A percentile compares a stretch with the other conserved stretches of the same genome.
phyloP scores from a whole-genome alignment of 768 basidiomycete genomes.

The Butyriboletus loyo region DNA sequence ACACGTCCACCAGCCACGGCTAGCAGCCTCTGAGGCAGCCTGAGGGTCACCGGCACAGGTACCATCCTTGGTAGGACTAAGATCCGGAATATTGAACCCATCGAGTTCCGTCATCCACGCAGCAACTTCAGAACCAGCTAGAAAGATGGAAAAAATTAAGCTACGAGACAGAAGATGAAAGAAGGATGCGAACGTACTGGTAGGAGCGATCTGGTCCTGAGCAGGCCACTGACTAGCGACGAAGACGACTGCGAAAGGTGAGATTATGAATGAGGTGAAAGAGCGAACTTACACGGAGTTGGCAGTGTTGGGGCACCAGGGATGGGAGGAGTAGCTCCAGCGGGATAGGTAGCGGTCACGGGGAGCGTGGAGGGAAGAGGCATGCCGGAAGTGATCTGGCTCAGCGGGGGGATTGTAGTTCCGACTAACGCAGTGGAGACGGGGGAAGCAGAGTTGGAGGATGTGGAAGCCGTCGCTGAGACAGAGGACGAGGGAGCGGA shows the following conservation, averaged over 20 bases:
- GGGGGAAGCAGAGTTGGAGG: slow-evolving; percentile 17
- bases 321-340: slow-evolving; percentile 62
- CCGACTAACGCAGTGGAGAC: slow-evolving; percentile 32
- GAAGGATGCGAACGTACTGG: slow-evolving; percentile 40
- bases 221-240: slow-evolving; percentile 53
- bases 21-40: slow-evolving; percentile 53
- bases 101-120: slow-evolving; percentile 77
- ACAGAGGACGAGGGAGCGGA: slow-evolving; percentile 1
- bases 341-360: slow-evolving; percentile 49
- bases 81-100: slow-evolving; percentile 63
- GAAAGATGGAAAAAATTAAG: not conserved
- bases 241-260: slow-evolving; percentile 41
- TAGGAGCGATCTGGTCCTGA: slow-evolving; percentile 58
- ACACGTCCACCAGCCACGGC: slow-evolving; percentile 90
- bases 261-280: not conserved
- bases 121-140: slow-evolving; percentile 47
- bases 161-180: not conserved
- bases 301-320: slow-evolving; percentile 68
- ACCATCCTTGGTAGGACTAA: slow-evolving; percentile 64
- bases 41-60: slow-evolving; percentile 59
- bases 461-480: not conserved
- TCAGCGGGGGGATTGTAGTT: slow-evolving; percentile 56
- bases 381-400: slow-evolving; percentile 62
- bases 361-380: slow-evolving; percentile 47
- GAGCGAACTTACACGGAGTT: slow-evolving; percentile 45